phyloP scores from a whole-genome alignment of 2,329 filamentous ascomycete species.

The Trichoderma atrobrunneum region DNA sequence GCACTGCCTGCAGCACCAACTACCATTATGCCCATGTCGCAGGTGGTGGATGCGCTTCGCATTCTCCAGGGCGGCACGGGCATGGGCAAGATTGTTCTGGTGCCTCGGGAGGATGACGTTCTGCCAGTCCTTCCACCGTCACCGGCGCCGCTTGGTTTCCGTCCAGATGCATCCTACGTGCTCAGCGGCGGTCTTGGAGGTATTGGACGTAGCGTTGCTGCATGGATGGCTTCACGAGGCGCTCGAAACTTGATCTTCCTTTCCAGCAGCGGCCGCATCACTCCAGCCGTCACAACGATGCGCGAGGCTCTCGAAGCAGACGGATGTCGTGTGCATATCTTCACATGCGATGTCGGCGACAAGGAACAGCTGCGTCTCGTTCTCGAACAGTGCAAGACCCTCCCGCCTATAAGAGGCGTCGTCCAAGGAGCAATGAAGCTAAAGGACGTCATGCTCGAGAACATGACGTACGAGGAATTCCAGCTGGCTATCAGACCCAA shows the following conservation, averaged over 20 bases:
- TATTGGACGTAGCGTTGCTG: conserved; percentile 23
- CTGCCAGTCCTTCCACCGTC: conserved; percentile 20
- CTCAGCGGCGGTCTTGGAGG: conserved; percentile 26
- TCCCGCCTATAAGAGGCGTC: conserved; percentile 25
- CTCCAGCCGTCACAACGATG: conserved; percentile 19
- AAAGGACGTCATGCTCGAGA: conserved; percentile 17
- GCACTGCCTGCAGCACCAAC: neutral
- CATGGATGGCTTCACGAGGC: conserved; percentile 25
- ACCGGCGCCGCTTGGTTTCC: neutral
- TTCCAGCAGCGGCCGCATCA: conserved; percentile 26
- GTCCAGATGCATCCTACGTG: conserved; percentile 23
- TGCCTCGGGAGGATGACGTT: conserved; percentile 14
- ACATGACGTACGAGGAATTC: conserved; percentile 32
- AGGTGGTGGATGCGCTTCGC: conserved; percentile 25
- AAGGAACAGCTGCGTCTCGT: conserved; percentile 7
- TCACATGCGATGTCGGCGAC: conserved; percentile 23
- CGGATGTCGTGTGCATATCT: conserved; percentile 17
- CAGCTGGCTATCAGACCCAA: conserved; percentile 31
- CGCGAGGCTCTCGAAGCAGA: conserved; percentile 20
- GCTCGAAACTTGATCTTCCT: conserved; percentile 32
- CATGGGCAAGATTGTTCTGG: conserved; percentile 25
- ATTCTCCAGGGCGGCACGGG: conserved; percentile 25
- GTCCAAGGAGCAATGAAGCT: conserved; percentile 25
- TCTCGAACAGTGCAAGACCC: conserved; percentile 12
- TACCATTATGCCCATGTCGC: conserved; percentile 20